Conservation (phyloP, 1,284 basidiomycete species). For the Cryptococcus wingfieldii region DNA sequence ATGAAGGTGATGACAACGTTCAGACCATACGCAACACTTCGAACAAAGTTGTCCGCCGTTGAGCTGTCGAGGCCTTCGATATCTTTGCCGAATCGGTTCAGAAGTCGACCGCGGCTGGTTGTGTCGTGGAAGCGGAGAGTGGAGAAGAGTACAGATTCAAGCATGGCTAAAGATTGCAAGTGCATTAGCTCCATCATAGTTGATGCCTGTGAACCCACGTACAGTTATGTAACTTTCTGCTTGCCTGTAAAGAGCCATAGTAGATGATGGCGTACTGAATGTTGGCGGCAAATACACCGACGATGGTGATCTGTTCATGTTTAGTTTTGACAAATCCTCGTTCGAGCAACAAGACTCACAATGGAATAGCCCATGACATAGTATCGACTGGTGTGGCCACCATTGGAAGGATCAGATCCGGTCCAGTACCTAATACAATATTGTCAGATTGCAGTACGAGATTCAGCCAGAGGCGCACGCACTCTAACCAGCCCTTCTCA, state of each 20-base stretch:
- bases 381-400: slow-evolving; percentile 57
- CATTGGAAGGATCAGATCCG: slow-evolving; percentile 11
- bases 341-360: slow-evolving; percentile 18
- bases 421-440: slow-evolving; percentile 31
- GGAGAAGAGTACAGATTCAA: slow-evolving; percentile 82
- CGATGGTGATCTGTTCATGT: slow-evolving; percentile 30
- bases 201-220: slow-evolving; percentile 31
- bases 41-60: slow-evolving; percentile 67
- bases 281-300: slow-evolving; percentile 36
- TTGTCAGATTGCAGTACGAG: neutral
- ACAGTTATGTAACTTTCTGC: slow-evolving; percentile 66
- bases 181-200: slow-evolving; percentile 11
- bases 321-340: neutral
- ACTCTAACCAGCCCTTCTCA: slow-evolving; percentile 80
- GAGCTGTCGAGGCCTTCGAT: slow-evolving; percentile 86
- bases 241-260: slow-evolving; percentile 65
- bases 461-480: slow-evolving; percentile 17
- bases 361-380: slow-evolving; percentile 74
- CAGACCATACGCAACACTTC: slow-evolving; percentile 59
- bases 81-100: slow-evolving; percentile 91
- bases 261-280: slow-evolving; percentile 49
- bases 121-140: slow-evolving; percentile 93
- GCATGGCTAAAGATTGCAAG: slow-evolving; percentile 53
- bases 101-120: slow-evolving; percentile 73
- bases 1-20: slow-evolving; percentile 43